A percentile compares a stretch with the other conserved stretches of the same genome.
Conservation (phyloP, 2,329 filamentous ascomycete genomes). For the Botrytis cinerea region DNA sequence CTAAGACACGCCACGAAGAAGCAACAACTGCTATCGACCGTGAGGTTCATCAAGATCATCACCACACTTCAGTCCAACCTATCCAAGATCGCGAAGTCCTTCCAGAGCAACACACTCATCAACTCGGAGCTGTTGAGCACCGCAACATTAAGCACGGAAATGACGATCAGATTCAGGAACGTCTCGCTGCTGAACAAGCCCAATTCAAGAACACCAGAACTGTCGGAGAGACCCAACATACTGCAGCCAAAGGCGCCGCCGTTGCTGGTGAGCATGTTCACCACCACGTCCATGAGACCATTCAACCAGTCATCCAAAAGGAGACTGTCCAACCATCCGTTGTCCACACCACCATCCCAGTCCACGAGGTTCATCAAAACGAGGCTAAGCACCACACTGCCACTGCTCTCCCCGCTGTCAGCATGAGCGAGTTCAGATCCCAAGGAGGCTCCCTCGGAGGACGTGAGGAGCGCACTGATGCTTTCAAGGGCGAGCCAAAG, state of each 20-base stretch:
- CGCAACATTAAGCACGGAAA: constrained; percentile 63
- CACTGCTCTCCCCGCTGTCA: constrained; percentile 64
- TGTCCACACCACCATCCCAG: constrained; percentile 69
- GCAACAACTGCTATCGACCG: constrained; percentile 63
- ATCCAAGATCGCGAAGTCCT: constrained; percentile 54
- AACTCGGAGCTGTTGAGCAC: constrained; percentile 59
- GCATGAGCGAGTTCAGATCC: constrained; percentile 61
- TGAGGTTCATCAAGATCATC: constrained; percentile 72
- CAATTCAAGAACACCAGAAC: constrained; percentile 55
- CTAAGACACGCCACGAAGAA: constrained; percentile 62
- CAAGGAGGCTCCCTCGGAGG: constrained; percentile 56
- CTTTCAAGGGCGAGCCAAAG: constrained; percentile 63
- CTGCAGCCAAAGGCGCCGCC: constrained; percentile 49
- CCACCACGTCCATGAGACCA: constrained; percentile 51
- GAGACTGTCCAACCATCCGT: constrained; percentile 67
- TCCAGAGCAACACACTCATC: constrained; percentile 64
- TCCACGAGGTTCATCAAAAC: constrained; percentile 72
- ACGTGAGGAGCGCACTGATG: constrained; percentile 56
- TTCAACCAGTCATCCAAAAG: constrained; percentile 72
- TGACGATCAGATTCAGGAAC: constrained; percentile 48
- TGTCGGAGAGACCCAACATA: constrained; percentile 52
- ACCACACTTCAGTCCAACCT: constrained; percentile 70
- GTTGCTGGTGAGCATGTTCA: constrained; percentile 64
- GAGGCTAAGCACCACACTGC: constrained; percentile 65
- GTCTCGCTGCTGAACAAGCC: constrained; percentile 54